These are phyloP conservation scores for Ascochyta fabae DNA, from an alignment of 2,329 filamentous ascomycete genomes.

Conservation along the genomic window DNA sequence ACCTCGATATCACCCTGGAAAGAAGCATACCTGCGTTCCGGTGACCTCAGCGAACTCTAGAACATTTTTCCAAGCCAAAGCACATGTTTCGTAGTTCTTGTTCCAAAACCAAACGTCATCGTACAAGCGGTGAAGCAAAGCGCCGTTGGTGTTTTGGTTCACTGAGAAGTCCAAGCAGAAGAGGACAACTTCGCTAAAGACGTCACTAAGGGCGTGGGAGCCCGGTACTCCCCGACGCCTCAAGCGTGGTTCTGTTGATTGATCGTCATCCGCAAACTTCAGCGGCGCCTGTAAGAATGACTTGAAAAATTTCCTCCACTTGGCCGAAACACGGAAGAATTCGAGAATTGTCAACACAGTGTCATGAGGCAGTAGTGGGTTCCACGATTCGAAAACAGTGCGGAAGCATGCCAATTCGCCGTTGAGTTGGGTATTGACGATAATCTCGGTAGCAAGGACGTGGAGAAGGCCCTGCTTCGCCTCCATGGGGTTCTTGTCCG, in stretches of 20 bases:
- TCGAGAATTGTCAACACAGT: slow-evolving; percentile 53
- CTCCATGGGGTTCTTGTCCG: slow-evolving; percentile 37
- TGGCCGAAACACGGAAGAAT: slow-evolving; percentile 54
- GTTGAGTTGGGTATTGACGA: slow-evolving; percentile 40
- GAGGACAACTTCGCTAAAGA: slow-evolving; percentile 56
- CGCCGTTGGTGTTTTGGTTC: slow-evolving; percentile 51
- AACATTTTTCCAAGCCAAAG: slow-evolving; percentile 54
- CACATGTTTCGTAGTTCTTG: slow-evolving; percentile 51
- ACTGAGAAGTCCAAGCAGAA: slow-evolving; percentile 57
- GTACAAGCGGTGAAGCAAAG: slow-evolving; percentile 55
- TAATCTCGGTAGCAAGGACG: slow-evolving; percentile 38
- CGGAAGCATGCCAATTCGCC: slow-evolving; percentile 41
- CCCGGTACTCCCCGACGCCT: slow-evolving; percentile 56
- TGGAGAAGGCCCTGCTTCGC: slow-evolving; percentile 42
- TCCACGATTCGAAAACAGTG: slow-evolving; percentile 43
- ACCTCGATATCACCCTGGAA: not conserved
- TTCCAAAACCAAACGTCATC: slow-evolving; percentile 59
- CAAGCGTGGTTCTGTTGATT: slow-evolving; percentile 43
- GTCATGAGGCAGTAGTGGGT: slow-evolving; percentile 51
- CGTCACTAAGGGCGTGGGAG: slow-evolving; percentile 55
- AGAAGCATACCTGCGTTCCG: slow-evolving; percentile 44
- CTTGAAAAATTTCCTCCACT: slow-evolving; percentile 55
- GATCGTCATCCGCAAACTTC: slow-evolving; percentile 49
- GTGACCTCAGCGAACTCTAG: slow-evolving; percentile 52
- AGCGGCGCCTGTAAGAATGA: slow-evolving; percentile 56